These are phyloP conservation scores for Backusella sp. DNA, from an alignment of 192 early-diverging fungal species.

Conservation along the genomic window DNA sequence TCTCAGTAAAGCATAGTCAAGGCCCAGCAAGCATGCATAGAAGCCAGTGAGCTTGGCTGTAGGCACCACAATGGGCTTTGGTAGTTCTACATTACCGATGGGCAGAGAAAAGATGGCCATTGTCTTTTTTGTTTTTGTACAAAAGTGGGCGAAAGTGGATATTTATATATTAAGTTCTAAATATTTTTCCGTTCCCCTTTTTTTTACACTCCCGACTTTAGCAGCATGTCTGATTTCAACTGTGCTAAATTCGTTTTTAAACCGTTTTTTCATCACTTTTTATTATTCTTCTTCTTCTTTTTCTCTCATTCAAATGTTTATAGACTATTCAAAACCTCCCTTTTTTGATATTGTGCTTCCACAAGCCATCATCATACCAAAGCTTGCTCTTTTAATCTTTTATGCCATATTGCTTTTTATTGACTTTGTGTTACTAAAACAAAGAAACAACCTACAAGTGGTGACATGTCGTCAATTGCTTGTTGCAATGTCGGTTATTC, in stretches of 20 bases:
- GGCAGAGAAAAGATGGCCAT: not conserved
- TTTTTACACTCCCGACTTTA: not conserved
- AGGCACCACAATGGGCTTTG: not conserved
- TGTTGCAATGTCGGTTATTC: not conserved
- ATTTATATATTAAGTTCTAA: not conserved
- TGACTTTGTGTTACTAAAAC: not conserved
- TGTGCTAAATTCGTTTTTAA: no score
- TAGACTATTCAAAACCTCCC: not conserved
- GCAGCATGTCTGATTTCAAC: not conserved
- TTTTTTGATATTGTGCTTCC: constrained; percentile 1
- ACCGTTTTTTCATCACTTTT: not conserved
- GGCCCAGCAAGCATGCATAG: constrained; percentile 1
- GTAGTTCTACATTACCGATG: not conserved
- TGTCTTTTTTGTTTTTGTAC: not conserved
- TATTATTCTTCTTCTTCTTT: not conserved
- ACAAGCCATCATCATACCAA: not conserved
- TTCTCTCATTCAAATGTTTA: not conserved
- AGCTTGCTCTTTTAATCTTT: not conserved
- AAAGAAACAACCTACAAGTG: not conserved
- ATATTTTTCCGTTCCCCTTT: not conserved
- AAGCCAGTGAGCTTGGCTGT: not conserved
- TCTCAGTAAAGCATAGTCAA: not conserved
- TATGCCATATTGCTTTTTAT: not conserved
- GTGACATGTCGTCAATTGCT: not conserved
- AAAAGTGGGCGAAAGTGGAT: not conserved